These are phyloP conservation scores for Reutealis trisperma DNA, from an alignment of 345 rosid genomes.

Conservation along the genomic window DNA sequence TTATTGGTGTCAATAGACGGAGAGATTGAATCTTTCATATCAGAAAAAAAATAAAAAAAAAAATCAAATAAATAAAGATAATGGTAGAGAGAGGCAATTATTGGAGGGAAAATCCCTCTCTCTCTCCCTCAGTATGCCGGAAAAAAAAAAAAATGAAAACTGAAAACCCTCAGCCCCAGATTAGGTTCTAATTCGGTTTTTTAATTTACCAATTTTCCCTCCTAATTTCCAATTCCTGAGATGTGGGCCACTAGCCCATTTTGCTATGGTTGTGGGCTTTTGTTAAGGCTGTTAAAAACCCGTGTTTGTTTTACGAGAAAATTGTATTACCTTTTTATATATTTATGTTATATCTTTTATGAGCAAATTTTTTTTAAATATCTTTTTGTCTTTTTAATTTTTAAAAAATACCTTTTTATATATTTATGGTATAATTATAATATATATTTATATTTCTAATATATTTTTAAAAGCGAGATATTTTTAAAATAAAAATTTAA, in stretches of 20 bases:
- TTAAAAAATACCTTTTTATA: too few species aligned
- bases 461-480: too few species aligned
- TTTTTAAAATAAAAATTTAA: too few species aligned
- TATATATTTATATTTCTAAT: too few species aligned
- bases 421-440: too few species aligned
- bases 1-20: conserved; percentile 12
- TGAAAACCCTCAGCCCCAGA: neutral
- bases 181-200: too few species aligned
- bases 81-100: neutral
- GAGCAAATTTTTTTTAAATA: too few species aligned
- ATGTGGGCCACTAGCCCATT: neutral
- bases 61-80: neutral
- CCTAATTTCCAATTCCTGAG: conserved; percentile 1
- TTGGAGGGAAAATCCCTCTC: neutral
- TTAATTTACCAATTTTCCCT: conserved; percentile 5
- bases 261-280: too few species aligned
- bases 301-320: neutral
- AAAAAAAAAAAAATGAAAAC: neutral
- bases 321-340: too few species aligned
- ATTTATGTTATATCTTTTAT: too few species aligned
- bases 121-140: neutral
- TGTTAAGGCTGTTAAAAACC: neutral
- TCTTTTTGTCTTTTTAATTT: too few species aligned
- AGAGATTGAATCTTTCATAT: conserved; percentile 28
- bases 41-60: neutral